Percentiles rank a stretch among this genome's conserved stretches.
Conservation (phyloP, 2,329 filamentous ascomycete genomes). For the Ascochyta clinopodiicola region DNA sequence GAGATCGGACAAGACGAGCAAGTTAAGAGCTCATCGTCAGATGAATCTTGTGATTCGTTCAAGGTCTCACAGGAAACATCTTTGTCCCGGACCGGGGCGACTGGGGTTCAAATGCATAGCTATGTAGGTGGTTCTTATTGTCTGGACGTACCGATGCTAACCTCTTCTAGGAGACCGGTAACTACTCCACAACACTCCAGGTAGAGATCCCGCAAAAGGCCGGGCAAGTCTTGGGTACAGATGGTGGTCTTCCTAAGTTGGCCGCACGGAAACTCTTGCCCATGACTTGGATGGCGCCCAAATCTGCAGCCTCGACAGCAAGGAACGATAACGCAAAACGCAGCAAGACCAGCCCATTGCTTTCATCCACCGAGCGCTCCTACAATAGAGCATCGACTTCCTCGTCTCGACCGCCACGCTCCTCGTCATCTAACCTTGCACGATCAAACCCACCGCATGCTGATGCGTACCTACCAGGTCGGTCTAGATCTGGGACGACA, state of each 20-base stretch:
- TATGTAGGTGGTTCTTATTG: background rate
- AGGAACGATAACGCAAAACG: background rate
- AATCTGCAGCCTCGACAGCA: background rate
- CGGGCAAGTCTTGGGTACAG: background rate
- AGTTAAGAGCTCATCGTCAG: no score
- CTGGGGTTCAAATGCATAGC: background rate
- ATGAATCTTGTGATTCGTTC: background rate
- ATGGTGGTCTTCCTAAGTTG: background rate
- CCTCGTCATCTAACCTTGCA: background rate
- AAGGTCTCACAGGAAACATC: background rate
- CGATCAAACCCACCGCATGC: background rate
- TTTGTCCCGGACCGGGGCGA: background rate
- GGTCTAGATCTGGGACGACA: background rate
- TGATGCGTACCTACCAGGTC: background rate
- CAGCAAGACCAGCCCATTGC: slow-evolving; percentile 1
- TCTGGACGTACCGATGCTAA: background rate
- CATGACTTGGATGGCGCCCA: background rate
- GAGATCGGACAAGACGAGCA: background rate
- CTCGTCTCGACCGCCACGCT: background rate
- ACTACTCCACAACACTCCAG: background rate
- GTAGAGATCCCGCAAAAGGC: background rate
- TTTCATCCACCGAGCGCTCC: background rate
- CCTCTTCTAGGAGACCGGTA: background rate
- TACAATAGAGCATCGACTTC: background rate
- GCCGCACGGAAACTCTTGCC: background rate